Evolutionary conservation across 768 basidiomycete species (phyloP).

Genomic region (Mycena metata): DNA sequence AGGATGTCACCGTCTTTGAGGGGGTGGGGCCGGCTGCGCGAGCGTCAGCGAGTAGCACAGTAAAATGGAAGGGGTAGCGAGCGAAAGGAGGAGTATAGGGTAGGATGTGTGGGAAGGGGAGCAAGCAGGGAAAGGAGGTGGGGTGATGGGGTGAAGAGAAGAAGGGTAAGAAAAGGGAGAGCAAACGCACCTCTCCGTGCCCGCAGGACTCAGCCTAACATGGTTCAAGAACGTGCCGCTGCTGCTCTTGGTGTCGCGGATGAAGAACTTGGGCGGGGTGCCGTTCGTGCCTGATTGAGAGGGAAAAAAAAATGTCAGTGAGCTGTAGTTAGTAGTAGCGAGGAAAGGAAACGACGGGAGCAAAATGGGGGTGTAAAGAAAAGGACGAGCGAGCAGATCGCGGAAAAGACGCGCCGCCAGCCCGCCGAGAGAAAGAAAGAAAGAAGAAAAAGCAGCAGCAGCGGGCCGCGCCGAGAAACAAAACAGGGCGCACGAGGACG

Average conservation of each 20-base stretch:
- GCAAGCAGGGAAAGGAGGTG: background rate
- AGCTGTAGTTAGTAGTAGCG: too few relatives aligned
- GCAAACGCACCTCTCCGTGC: slow-evolving; percentile 77
- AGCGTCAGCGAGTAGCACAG: too few relatives aligned
- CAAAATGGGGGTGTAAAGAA: too few relatives aligned
- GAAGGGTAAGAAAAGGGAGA: background rate
- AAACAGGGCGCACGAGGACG: too few relatives aligned
- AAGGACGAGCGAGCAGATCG: too few relatives aligned
- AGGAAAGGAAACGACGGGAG: too few relatives aligned
- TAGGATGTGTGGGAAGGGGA: background rate
- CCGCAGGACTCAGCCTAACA: slow-evolving; percentile 87
- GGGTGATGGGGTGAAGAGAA: background rate
- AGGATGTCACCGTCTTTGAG: slow-evolving; percentile 95
- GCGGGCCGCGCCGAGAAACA: too few relatives aligned
- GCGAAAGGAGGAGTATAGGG: too few relatives aligned
- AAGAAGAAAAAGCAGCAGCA: too few relatives aligned
- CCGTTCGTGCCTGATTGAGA: slow-evolving; percentile 41
- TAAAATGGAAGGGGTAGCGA: background rate
- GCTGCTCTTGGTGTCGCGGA: slow-evolving; percentile 90
- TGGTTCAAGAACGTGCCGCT: slow-evolving; percentile 98
- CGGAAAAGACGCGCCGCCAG: too few relatives aligned
- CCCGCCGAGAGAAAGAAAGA: too few relatives aligned
- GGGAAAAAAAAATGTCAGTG: too few relatives aligned
- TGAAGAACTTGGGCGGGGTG: slow-evolving; percentile 72
- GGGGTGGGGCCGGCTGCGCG: slow-evolving; percentile 71